Percentiles rank a stretch among this genome's conserved stretches.
phyloP scores from a whole-genome alignment of 177 flowering plant species.

The Vitis hybrid region DNA sequence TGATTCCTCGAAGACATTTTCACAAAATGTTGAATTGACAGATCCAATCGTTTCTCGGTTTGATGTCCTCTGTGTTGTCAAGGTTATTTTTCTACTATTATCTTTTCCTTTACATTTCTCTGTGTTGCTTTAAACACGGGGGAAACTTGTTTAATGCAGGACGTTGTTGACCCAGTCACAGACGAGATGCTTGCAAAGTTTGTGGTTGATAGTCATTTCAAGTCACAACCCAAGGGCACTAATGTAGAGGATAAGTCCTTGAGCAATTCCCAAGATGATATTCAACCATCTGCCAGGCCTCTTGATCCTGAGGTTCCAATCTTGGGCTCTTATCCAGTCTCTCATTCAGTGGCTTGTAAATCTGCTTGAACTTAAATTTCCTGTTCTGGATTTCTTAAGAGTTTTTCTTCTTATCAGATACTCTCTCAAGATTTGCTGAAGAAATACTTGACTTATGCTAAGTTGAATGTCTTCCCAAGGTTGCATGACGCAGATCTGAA shows the following conservation, averaged over 20 bases:
- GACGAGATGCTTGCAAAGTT: constrained; percentile 96
- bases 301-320: constrained; percentile 75
- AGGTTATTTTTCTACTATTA: constrained; percentile 46
- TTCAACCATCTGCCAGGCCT: constrained; percentile 29
- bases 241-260: constrained; percentile 48
- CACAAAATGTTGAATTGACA: constrained; percentile 95
- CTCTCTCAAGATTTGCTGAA: constrained; percentile 89
- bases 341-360: background rate
- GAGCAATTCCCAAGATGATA: constrained; percentile 46
- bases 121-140: constrained; percentile 7
- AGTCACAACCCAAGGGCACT: constrained; percentile 78
- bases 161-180: constrained; percentile 79
- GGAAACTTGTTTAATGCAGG: constrained; percentile 48
- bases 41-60: constrained; percentile 97
- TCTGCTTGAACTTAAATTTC: background rate
- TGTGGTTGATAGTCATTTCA: constrained; percentile 94
- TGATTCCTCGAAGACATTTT: constrained; percentile 86
- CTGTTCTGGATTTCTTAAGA: background rate
- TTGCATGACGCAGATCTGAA: constrained; percentile 86
- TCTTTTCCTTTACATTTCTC: background rate
- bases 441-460: constrained; percentile 94
- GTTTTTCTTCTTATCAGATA: constrained; percentile 43
- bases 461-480: constrained; percentile 87
- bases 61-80: constrained; percentile 92
- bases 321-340: constrained; percentile 4